Base-by-base conservation (phyloP, 805 yeast genomes). In the Dipodascopsis tothii region DNA sequence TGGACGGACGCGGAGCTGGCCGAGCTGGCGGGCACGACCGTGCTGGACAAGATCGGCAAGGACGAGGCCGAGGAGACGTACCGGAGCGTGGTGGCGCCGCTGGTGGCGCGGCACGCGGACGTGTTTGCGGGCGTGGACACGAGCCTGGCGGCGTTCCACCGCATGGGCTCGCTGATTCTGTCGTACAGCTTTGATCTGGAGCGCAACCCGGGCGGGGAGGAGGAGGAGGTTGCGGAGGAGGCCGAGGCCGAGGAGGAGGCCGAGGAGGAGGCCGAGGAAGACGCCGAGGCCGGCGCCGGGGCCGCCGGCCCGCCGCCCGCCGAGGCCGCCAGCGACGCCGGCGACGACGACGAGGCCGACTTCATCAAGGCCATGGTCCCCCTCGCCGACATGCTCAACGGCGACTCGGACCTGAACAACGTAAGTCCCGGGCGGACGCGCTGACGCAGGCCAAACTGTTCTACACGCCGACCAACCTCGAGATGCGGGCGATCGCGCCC, bases 101-200 rank as follows among this genome's bases (percentile, higher is more conserved):
- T 50, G 43, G 70, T 50, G 48, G 65, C 35, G 11, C 21, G 23
- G 33, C 48, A 56, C 28, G 40, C 51, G 2, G 57, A 46, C 2
- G 46, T 46, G 21, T 45, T 60, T 35, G 37, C 35, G 16, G 46
- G 40, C n/a, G 48, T 48, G 2, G 59, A 60, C 6, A 60, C 73
- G 1, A 62, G 81, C 1, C 58, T 76, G 35, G 79, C 74, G 2
- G 75, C 73, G 7, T 92, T 83, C 60, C 80, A 80, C 52, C 66
- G 72, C 30, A 76, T 83, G 46, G 96, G 95, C 0, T 78, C 86
- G 33, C 64, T 84, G 14, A 84, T 92, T 37, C 77, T 87, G 85
- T 75, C 96, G 0, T 90, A 90, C 57, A 84, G 95, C 0, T 90
- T 92, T 63, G 98, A 92, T 60, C 83, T 85, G 11, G 82, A 75